Evolutionary conservation across 2,329 filamentous ascomycete species (phyloP), one percentile per base, ranked within the genome.

Genomic region (Cercospora sp.): DNA sequence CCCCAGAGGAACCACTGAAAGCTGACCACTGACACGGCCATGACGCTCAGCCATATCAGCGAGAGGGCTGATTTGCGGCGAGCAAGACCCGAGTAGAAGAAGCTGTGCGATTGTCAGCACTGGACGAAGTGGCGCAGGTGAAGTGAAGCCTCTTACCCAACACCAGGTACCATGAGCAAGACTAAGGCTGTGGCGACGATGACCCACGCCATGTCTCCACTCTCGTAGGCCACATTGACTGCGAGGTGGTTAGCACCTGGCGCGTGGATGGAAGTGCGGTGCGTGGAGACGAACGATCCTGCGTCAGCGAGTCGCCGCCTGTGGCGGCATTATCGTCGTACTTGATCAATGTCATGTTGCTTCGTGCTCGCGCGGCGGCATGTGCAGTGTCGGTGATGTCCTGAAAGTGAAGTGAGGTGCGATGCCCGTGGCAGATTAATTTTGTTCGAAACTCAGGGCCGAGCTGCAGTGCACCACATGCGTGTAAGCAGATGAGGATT

Each of bases 1-100:
- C 93, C 93, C 93, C 93, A 97, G 84, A 97, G 94, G 84, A 96
- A 97, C 93, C 93, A 97, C 78, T 97, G 92, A 81, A 97, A 96
- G 60, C 89, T 90, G 69, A 93, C 88, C 72, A 96, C 88, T 10
- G 88, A 91, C 3, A 90, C 87, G 16, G 91, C 90, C 83, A 97
- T 90, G 82, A 97, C 87, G 13, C 91, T 91, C 3, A 97, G 86
- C 86, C 92, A 94, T 79, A 97, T 90, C 69, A 97, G 85, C 18
- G 92, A 92, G 64, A 97, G 85, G 3, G 93, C 93, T 0, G 92
- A 96, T 83, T 97, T 97, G 79, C 93, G 89, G 66, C 93, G 89
- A 16, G 93, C 92, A 16, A 97, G 89, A 71, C 93, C 93, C 53
- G 91, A 94, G 84, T 97, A 97, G 86, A 97, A 97, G 85, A 97